phyloP scores from a whole-genome alignment of 2,329 filamentous ascomycete species.

The Mycosphaerella sp. region DNA sequence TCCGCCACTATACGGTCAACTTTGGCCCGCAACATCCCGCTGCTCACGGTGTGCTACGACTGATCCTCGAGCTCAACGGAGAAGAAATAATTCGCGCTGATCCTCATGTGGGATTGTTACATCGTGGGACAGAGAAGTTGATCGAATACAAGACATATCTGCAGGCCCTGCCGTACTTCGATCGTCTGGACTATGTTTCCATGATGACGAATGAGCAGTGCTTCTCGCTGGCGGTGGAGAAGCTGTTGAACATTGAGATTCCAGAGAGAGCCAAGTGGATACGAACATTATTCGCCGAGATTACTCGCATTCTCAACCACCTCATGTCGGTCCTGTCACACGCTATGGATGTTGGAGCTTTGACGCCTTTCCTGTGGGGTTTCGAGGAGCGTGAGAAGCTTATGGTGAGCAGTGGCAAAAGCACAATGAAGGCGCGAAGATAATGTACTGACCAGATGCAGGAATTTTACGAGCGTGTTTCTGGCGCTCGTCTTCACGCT shows the following conservation, averaged over 20 bases:
- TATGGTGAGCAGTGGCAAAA: conserved; percentile 62
- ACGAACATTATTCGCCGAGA: conserved; percentile 88
- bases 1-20: conserved; percentile 99
- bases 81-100: conserved; percentile 96
- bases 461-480: conserved; percentile 99
- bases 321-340: conserved; percentile 96
- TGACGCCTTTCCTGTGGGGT: conserved; percentile 98
- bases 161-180: conserved; percentile 97
- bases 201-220: conserved; percentile 99
- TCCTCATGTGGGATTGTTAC: conserved; percentile 91
- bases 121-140: conserved; percentile 97
- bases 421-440: neutral
- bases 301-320: conserved; percentile 92
- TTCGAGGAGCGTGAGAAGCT: conserved; percentile 99
- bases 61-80: conserved; percentile 96
- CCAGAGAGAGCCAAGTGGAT: conserved; percentile 96
- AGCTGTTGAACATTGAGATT: conserved; percentile 93
- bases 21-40: conserved; percentile 98
- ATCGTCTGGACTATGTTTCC: conserved; percentile 96
- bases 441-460: conserved; percentile 36
- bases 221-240: conserved; percentile 92
- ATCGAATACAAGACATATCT: conserved; percentile 99
- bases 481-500: conserved; percentile 91
- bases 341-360: conserved; percentile 96
- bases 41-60: conserved; percentile 91